Conservation (phyloP, 495 filamentous ascomycete genomes). For the Penicillium chermesinum region DNA sequence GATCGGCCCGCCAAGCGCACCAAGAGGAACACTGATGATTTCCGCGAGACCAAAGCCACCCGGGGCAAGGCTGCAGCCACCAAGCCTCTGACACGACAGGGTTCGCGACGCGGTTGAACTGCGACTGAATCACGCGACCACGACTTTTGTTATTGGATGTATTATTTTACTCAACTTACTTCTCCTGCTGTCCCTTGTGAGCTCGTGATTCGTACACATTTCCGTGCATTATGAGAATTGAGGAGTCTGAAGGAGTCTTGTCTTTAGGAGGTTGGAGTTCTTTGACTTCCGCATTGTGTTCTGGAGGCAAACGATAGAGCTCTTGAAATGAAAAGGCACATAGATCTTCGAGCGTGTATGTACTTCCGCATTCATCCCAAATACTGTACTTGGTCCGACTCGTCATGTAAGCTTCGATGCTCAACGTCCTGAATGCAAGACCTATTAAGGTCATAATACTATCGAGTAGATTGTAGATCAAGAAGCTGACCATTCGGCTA, state of each 20-base stretch:
- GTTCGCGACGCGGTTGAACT: constrained; percentile 27
- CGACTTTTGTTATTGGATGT: constrained; percentile 4
- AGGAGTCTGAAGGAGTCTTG: constrained; percentile 9
- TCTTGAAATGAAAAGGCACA: constrained; percentile 1
- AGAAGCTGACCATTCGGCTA: constrained; percentile 21
- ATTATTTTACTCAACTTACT: constrained; percentile 2
- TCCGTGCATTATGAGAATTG: constrained; percentile 16
- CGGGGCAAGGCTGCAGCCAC: constrained; percentile 30
- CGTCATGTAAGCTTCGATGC: no score
- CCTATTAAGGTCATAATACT: no score
- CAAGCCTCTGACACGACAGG: constrained; percentile 42
- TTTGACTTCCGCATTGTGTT: background rate
- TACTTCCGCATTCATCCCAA: background rate
- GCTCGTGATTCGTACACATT: constrained; percentile 17
- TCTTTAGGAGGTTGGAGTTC: background rate
- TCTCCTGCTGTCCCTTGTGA: constrained; percentile 4
- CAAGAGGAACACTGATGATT: constrained; percentile 48
- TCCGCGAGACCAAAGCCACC: constrained; percentile 39
- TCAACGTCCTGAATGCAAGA: no score
- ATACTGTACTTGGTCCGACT: no score
- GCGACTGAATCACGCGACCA: constrained; percentile 8
- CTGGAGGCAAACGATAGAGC: background rate
- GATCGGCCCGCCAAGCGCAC: constrained; percentile 58
- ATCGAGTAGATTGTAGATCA: no score
- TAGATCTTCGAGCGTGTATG: background rate